Evolutionary conservation across 441 rosid species (phyloP), one percentile per base, ranked within the genome.

Genomic region (Bruguiera hainesii): DNA sequence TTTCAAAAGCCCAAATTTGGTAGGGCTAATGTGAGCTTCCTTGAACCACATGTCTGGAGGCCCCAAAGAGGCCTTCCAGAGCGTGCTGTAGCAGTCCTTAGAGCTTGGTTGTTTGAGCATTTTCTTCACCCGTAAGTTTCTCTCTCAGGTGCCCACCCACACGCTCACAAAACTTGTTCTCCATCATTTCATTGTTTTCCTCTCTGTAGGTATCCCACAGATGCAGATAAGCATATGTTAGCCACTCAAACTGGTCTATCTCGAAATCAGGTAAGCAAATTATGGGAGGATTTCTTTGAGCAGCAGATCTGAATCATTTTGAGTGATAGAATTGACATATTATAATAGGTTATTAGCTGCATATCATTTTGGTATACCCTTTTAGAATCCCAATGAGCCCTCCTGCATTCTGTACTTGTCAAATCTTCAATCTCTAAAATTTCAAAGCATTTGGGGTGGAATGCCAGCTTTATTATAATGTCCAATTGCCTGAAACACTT

Each of bases 21-120:
- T 42, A 82, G 78, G 69, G 73, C 67, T 46, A 71, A 67, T 61
- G 67, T 55, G 78, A 77, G 78, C 35, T 75, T 67, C 71, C 81
- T 67, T 63, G 86, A 80, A 68, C 79, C 83, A 46, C 84, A 82
- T 23, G 70, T 77, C 63, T 86, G 88, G 88, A 76, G 90, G 70
- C 90, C 89, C 63, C 90, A 87, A 61, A 68, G 95, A 70, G 90
- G 90, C 29, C 85, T 87, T 31, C 89, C 92, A 3, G 95, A 87
- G 72, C 87, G 83, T n/a, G 68, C 92, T 0, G 87, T 87, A 15
- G 81, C 87, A 0, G 69, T 87, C 69, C 89, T 85, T 9, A 76
- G 85, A 68, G 86, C 88, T 48, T 89, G 90, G 90, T 73, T 86
- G 48, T 86, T 84, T 23, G 88, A 86, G 30, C 88, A 82, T 78